Evolutionary conservation across 192 early-diverging fungal genomes (phyloP), one percentile per base, ranked within the genome.

Genomic region (Thamnidium elegans): DNA sequence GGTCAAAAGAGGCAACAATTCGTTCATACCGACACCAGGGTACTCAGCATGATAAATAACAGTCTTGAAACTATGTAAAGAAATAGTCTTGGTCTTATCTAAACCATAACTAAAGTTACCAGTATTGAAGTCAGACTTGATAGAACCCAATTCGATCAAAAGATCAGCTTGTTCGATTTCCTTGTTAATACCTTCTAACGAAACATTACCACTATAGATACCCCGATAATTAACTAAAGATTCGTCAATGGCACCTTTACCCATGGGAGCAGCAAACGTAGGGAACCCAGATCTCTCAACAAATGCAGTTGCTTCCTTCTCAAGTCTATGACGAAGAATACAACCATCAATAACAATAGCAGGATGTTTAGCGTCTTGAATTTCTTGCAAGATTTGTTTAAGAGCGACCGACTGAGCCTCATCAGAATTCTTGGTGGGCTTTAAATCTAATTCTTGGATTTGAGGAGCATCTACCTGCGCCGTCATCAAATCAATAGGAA

Each of bases 61-160:
- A 7, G 72, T 68, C 31, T 62, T 60, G 52, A 71, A 67, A 11
- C 68, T 72, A 56, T 80, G 78, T 20, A 80, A 70, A 30, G 66
- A 67, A 47, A 80, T 77, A 3, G 74, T 50, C 52, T 68, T 70
- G 15, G 56, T 64, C 13, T 26, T 46, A n/a, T 70, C 61, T 21
- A 80, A 51, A 11, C 55, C 58, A 58, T 71, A 73, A 8, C 75
- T 78, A 61, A 80, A 80, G 0, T 75, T 75, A 63, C 79, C 79
- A 2, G 79, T 81, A 42, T 81, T 81, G 60, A 74, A 79, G 62
- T 81, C 79, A 15, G 74, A 63, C 21, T 79, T 74, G 51, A 79
- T 55, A 0, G 74, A 50, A 5, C 79, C 79, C 26, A 81, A 36
- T 48, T 67, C 66, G 13, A 81, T 17, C 20, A 81, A 68, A 20